Conservation (phyloP, 345 rosid species). For the Moricandia arvensis region DNA sequence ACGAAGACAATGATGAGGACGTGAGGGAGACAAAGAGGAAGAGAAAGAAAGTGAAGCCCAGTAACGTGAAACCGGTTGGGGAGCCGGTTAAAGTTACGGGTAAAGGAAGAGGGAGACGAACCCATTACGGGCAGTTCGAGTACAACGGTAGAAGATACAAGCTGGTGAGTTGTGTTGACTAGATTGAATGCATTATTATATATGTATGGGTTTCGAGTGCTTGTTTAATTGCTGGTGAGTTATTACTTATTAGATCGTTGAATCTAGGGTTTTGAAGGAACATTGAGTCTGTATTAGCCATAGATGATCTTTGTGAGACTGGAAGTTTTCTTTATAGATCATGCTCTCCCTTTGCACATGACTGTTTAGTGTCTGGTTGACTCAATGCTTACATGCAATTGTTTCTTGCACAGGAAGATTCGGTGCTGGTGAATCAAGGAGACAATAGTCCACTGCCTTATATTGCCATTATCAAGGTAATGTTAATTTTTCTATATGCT, state of each 20-base stretch:
- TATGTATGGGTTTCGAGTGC: neutral
- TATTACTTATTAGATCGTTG: neutral
- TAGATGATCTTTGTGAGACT: neutral
- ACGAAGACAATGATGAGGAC: conserved; percentile 26
- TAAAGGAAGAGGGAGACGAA: conserved; percentile 68
- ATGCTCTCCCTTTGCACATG: neutral
- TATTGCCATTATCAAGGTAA: neutral
- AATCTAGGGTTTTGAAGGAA: neutral
- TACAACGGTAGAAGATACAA: conserved; percentile 72
- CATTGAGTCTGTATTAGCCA: neutral
- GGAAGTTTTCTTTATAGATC: neutral
- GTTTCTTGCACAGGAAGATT: neutral
- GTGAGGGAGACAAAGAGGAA: conserved; percentile 3
- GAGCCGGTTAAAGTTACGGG: conserved; percentile 58
- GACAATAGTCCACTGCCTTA: neutral
- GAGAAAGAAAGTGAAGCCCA: conserved; percentile 42
- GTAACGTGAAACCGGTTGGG: conserved; percentile 84
- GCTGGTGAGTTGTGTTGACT: conserved; percentile 53
- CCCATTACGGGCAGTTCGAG: conserved; percentile 65
- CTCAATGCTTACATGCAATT: neutral
- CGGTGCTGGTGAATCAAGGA: neutral
- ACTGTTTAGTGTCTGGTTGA: conserved; percentile 5
- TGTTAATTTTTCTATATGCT: neutral
- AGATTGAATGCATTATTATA: neutral
- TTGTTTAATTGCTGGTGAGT: neutral